Evolutionary conservation across 192 early-diverging fungal species (phyloP).

Genomic region (Linnemannia hyalina): DNA sequence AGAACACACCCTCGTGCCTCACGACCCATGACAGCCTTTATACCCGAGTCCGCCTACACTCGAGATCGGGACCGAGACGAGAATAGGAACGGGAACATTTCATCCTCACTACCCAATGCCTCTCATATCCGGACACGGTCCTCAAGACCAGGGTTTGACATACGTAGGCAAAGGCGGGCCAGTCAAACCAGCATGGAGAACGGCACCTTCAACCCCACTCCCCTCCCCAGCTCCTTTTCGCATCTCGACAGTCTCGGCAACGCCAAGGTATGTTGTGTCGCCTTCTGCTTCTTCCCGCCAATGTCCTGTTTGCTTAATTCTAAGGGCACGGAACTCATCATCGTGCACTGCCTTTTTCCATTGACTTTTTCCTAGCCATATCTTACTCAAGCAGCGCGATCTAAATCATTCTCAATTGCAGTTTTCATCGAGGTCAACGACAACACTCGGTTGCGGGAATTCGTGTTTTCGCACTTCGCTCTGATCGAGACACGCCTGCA

Average conservation of each 20-base stretch:
- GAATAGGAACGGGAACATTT: background rate
- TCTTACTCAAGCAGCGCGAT: conserved; percentile 58
- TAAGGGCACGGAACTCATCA: background rate
- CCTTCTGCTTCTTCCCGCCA: background rate
- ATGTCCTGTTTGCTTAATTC: background rate
- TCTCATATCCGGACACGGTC: conserved; percentile 29
- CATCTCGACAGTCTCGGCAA: conserved; percentile 46
- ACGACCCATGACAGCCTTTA: conserved; percentile 46
- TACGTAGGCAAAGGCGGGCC: conserved; percentile 57
- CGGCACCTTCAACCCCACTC: conserved; percentile 68
- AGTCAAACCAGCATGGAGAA: conserved; percentile 72
- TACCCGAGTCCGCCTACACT: conserved; percentile 50
- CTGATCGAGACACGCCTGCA: conserved; percentile 68
- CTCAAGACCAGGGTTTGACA: conserved; percentile 53
- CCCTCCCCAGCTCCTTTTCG: conserved; percentile 59
- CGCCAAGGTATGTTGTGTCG: conserved; percentile 27
- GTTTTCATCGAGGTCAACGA: conserved; percentile 64
- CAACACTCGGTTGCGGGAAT: conserved; percentile 61
- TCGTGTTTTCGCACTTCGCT: conserved; percentile 71
- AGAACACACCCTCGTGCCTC: conserved; percentile 34
- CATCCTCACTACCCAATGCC: conserved; percentile 38
- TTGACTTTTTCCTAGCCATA: conserved; percentile 26
- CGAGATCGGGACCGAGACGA: conserved; percentile 11
- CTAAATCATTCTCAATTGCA: conserved; percentile 66
- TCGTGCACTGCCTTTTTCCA: too few relatives aligned